These are phyloP conservation scores for Euptelea pleiosperma DNA, from an alignment of 164 flowering plant species.

Conservation along the genomic window DNA sequence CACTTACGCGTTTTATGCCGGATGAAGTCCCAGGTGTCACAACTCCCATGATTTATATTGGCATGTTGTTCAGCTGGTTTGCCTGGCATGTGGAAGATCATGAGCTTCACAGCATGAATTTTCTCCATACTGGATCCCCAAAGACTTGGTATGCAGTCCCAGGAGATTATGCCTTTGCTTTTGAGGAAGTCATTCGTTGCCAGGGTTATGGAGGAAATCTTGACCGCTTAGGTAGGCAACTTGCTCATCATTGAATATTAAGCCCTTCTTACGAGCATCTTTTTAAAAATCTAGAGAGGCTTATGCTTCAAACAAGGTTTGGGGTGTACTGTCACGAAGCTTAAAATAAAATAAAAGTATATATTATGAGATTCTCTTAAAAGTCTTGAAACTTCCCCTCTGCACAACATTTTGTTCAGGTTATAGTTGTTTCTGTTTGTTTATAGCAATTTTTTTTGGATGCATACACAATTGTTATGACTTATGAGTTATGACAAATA, in stretches of 20 bases:
- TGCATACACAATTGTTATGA: too few relatives aligned
- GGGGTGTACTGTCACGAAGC: neutral
- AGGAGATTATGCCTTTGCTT: conserved; percentile 74
- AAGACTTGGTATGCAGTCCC: conserved; percentile 99
- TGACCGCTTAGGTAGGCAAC: conserved; percentile 69
- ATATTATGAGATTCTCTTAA: too few relatives aligned
- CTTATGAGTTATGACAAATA: too few relatives aligned
- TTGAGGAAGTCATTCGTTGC: conserved; percentile 81
- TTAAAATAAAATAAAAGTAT: neutral
- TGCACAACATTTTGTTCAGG: too few relatives aligned
- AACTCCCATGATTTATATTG: conserved; percentile 96
- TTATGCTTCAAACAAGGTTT: neutral
- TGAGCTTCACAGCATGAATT: conserved; percentile 98
- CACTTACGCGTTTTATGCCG: conserved; percentile 95
- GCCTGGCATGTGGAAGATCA: conserved; percentile 99
- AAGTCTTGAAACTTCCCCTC: too few relatives aligned
- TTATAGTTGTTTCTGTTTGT: too few relatives aligned
- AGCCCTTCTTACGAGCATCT: neutral
- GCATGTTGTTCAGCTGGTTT: conserved; percentile 99
- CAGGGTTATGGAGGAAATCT: conserved; percentile 73
- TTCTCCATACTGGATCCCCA: conserved; percentile 83
- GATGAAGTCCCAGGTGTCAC: conserved; percentile 99
- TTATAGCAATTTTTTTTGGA: too few relatives aligned
- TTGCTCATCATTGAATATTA: neutral
- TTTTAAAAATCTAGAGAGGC: too few relatives aligned